phyloP scores from a whole-genome alignment of 1,139 yeast genomes.

The Geotrichum bryndzae region DNA sequence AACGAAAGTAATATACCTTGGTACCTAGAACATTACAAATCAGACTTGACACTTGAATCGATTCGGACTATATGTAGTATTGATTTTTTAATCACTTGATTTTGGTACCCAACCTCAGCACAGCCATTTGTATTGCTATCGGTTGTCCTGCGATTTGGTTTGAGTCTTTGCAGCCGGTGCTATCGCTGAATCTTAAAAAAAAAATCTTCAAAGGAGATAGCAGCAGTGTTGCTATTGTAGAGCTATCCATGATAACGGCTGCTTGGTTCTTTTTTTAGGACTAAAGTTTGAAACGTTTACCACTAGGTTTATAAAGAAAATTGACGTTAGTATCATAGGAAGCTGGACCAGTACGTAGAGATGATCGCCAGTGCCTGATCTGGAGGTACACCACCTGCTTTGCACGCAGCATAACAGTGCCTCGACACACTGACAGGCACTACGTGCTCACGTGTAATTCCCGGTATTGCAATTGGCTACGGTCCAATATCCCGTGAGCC shows the following conservation, averaged over 20 bases:
- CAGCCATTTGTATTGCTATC: background rate
- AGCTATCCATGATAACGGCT: background rate
- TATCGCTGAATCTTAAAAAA: background rate
- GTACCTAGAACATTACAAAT: no score
- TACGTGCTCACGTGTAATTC: background rate
- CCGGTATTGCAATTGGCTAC: background rate
- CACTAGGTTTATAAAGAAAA: background rate
- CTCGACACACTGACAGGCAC: background rate
- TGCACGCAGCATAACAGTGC: background rate
- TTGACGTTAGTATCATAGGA: background rate
- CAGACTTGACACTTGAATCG: no score
- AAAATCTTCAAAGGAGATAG: background rate
- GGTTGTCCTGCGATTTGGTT: background rate
- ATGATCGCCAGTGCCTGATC: background rate
- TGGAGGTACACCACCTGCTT: background rate
- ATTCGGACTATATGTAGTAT: no score
- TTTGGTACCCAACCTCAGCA: background rate
- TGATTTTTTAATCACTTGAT: no score
- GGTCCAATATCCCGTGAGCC: background rate
- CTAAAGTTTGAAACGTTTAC: background rate
- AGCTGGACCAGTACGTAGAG: background rate
- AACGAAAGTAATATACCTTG: no score
- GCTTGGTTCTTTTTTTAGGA: background rate
- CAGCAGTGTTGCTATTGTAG: background rate
- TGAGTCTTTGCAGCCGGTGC: background rate